phyloP scores from a whole-genome alignment of 768 basidiomycete species.

The Amanita rubescens region DNA sequence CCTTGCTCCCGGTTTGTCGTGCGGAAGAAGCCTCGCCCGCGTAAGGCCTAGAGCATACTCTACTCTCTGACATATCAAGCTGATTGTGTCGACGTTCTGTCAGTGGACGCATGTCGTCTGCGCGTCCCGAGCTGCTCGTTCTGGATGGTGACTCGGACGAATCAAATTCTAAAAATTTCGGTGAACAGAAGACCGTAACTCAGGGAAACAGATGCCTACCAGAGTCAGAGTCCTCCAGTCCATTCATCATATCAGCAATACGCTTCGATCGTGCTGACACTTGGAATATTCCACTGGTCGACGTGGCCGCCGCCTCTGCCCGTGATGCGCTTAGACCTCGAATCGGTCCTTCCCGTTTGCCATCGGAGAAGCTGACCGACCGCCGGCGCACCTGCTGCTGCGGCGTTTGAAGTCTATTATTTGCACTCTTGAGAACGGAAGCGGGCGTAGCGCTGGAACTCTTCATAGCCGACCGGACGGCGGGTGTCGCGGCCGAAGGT shows the following conservation, averaged over 20 bases:
- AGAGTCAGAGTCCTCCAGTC: conserved; percentile 58
- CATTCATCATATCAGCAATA: conserved; percentile 74
- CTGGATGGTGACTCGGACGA: conserved; percentile 53
- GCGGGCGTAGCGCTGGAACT: conserved; percentile 43
- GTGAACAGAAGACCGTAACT: conserved; percentile 8
- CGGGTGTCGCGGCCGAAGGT: conserved; percentile 23
- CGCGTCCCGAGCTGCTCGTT: conserved; percentile 35
- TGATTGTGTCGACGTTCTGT: conserved; percentile 31
- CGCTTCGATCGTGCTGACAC: conserved; percentile 71
- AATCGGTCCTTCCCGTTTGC: conserved; percentile 85
- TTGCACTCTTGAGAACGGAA: conserved; percentile 51
- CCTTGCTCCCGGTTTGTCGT: conserved; percentile 24
- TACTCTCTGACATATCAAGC: conserved; percentile 24
- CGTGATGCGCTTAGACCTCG: conserved; percentile 37
- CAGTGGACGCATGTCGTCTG: conserved; percentile 43
- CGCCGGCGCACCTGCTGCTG: conserved; percentile 51
- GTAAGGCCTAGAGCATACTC: conserved; percentile 39
- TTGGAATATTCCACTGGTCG: conserved; percentile 25
- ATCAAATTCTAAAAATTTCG: conserved; percentile 25
- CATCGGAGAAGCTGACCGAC: conserved; percentile 96
- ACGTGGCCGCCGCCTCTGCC: conserved; percentile 31
- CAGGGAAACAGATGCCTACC: conserved; percentile 35
- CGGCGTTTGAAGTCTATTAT: conserved; percentile 48
- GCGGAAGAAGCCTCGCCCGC: conserved; percentile 28
- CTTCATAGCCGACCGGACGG: conserved; percentile 38